phyloP scores from a whole-genome alignment of 768 basidiomycete genomes.

The Calocera cornea region DNA sequence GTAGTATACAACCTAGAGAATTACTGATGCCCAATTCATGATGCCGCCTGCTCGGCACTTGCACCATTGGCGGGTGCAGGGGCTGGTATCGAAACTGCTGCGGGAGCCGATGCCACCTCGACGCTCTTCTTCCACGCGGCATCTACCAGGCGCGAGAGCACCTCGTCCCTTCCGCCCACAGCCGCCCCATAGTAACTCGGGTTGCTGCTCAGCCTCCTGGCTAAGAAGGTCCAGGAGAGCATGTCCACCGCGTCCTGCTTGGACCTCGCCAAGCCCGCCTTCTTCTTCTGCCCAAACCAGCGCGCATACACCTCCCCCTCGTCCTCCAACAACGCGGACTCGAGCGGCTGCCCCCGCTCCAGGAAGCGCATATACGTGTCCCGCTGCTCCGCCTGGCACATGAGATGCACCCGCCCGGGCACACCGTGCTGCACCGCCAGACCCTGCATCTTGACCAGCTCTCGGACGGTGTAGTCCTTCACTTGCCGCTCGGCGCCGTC shows the following conservation, averaged over 20 bases:
- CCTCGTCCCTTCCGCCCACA: conserved; percentile 35
- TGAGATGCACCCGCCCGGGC: conserved; percentile 54
- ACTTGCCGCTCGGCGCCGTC: conserved; percentile 49
- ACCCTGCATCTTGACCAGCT: conserved; percentile 86
- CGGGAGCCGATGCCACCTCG: background rate
- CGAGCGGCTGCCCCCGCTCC: conserved; percentile 76
- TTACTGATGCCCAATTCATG: too few species aligned
- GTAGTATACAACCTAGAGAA: too few species aligned
- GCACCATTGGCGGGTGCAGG: background rate
- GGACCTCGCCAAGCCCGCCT: conserved; percentile 29
- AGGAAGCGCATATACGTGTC: conserved; percentile 74
- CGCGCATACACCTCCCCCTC: conserved; percentile 25
- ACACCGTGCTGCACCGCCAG: conserved; percentile 52
- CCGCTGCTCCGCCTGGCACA: conserved; percentile 78
- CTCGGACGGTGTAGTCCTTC: conserved; percentile 64
- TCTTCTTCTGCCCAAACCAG: conserved; percentile 36
- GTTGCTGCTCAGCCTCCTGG: conserved; percentile 56
- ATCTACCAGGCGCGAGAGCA: conserved; percentile 61
- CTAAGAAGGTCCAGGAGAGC: conserved; percentile 70
- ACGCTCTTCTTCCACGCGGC: conserved; percentile 18
- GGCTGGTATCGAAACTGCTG: background rate
- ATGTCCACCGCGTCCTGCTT: conserved; percentile 63
- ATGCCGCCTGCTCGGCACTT: too few species aligned
- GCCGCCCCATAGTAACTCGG: conserved; percentile 69
- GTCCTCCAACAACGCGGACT: conserved; percentile 56